Conservation (phyloP, 2,329 filamentous ascomycete species). For the Pezicula carpinea region DNA sequence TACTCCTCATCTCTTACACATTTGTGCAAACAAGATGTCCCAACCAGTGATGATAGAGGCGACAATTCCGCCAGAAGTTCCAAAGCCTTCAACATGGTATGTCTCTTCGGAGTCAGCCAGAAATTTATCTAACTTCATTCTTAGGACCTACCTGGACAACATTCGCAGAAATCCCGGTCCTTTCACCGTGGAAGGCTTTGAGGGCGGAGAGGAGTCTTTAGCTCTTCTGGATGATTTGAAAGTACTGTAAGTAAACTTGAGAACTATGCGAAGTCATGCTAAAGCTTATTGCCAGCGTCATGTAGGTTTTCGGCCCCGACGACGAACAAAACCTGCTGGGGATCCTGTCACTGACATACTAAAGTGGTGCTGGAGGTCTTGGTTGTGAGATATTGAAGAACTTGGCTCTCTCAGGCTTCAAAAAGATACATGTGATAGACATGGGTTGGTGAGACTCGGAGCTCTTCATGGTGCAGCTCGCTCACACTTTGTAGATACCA, state of each 20-base stretch:
- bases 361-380: constrained; percentile 84
- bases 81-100: constrained; percentile 16
- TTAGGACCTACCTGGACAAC: constrained; percentile 78
- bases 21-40: not conserved
- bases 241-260: constrained; percentile 52
- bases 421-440: constrained; percentile 96
- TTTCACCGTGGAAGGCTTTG: constrained; percentile 62
- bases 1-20: not conserved
- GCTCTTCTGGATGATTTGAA: constrained; percentile 64
- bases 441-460: constrained; percentile 62
- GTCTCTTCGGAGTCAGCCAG: not conserved
- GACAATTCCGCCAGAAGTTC: not conserved
- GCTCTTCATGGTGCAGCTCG: not conserved
- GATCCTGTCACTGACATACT: constrained; percentile 12
- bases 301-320: constrained; percentile 22
- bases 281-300: constrained; percentile 15
- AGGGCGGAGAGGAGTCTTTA: constrained; percentile 45
- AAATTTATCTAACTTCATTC: not conserved
- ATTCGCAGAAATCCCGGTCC: constrained; percentile 75
- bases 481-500: constrained; percentile 64
- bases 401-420: constrained; percentile 90
- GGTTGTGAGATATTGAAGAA: constrained; percentile 98
- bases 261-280: constrained; percentile 28
- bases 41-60: not conserved
- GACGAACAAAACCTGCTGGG: not conserved